Evolutionary conservation across 2,329 filamentous ascomycete species (phyloP).

Genomic region (Ascochyta lentis): DNA sequence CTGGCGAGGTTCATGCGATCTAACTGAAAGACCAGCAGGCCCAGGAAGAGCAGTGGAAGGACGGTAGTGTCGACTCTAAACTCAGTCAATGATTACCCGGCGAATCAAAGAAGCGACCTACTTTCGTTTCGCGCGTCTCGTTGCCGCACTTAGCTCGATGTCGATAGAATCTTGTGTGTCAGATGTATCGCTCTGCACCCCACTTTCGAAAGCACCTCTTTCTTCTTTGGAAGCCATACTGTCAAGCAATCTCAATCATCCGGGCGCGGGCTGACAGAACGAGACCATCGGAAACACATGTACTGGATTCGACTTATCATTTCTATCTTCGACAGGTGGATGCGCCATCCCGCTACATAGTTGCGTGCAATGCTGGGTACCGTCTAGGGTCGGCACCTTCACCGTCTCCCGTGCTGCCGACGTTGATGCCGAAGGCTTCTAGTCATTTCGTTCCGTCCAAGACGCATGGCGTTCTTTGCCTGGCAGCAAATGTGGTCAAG

Average conservation of each 20-base stretch:
- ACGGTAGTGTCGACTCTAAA: slow-evolving; percentile 56
- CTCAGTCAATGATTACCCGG: background rate
- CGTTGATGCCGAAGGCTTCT: slow-evolving; percentile 7
- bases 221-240: slow-evolving; percentile 20
- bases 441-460: background rate
- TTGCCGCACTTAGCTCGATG: slow-evolving; percentile 17
- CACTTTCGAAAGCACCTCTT: slow-evolving; percentile 13
- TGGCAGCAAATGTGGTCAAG: background rate
- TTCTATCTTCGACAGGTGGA: background rate
- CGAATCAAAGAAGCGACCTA: slow-evolving; percentile 1
- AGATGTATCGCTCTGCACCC: slow-evolving; percentile 13
- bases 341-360: slow-evolving; percentile 5
- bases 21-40: slow-evolving; percentile 59
- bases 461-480: slow-evolving; percentile 4
- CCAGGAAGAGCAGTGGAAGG: slow-evolving; percentile 58
- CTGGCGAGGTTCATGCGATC: slow-evolving; percentile 62
- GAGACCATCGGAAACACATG: background rate
- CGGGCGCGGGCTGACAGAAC: background rate
- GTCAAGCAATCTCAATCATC: background rate
- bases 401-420: slow-evolving; percentile 21
- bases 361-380: background rate
- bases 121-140: slow-evolving; percentile 28
- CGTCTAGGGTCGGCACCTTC: slow-evolving; percentile 20
- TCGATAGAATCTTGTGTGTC: slow-evolving; percentile 6
- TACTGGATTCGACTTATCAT: background rate